phyloP scores from a whole-genome alignment of 768 basidiomycete genomes.

The Coprinopsis marcescibilis region DNA sequence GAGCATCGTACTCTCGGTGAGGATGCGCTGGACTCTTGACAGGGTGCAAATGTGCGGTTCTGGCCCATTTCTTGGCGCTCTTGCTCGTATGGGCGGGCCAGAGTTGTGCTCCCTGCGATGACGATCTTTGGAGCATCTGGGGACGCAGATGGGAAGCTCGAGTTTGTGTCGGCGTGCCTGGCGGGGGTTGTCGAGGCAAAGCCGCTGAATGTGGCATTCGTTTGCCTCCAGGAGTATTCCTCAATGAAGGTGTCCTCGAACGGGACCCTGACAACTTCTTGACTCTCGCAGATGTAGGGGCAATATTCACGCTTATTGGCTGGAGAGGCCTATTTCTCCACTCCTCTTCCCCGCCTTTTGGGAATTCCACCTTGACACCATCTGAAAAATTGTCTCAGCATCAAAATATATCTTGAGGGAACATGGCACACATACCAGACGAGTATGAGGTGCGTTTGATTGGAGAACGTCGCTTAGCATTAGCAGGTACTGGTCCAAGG shows the following conservation, averaged over 20 bases:
- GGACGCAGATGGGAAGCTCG: slow-evolving; percentile 26
- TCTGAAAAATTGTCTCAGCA: slow-evolving; percentile 4
- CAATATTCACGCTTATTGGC: slow-evolving; percentile 18
- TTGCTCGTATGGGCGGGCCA: slow-evolving; percentile 17
- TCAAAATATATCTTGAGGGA: not conserved
- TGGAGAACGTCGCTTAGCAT: slow-evolving; percentile 6
- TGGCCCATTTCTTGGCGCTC: slow-evolving; percentile 54
- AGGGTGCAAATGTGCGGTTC: slow-evolving; percentile 60
- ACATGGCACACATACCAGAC: not conserved
- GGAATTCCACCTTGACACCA: slow-evolving; percentile 14
- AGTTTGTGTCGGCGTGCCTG: slow-evolving; percentile 21
- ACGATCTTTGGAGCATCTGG: slow-evolving; percentile 34
- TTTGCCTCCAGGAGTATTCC: slow-evolving; percentile 14
- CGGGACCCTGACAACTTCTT: slow-evolving; percentile 20
- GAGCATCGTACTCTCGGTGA: not conserved
- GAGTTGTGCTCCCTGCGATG: slow-evolving; percentile 30
- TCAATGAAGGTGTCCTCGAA: slow-evolving; percentile 19
- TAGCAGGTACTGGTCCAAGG: slow-evolving; percentile 19
- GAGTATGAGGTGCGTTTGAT: not conserved
- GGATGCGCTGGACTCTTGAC: slow-evolving; percentile 1
- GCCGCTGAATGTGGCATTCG: slow-evolving; percentile 6
- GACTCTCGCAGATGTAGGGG: slow-evolving; percentile 10
- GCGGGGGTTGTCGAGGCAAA: not conserved
- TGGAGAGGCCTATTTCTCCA: slow-evolving; percentile 15
- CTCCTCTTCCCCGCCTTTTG: slow-evolving; percentile 10